phyloP scores from a whole-genome alignment of 768 basidiomycete species.

The Xerocomellus amylosporus region DNA sequence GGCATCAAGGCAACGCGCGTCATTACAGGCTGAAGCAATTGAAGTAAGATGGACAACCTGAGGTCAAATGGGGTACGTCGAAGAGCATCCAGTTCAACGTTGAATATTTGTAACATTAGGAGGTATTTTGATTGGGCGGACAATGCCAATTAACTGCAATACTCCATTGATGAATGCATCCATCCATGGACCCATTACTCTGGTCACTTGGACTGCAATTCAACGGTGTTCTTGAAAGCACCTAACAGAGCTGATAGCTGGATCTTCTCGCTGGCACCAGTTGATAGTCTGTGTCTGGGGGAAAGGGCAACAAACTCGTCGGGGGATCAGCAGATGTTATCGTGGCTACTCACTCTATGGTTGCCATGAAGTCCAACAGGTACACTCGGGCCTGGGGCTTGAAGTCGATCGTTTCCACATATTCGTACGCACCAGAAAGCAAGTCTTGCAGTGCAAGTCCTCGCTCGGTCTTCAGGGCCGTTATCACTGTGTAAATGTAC shows the following conservation, averaged over 20 bases:
- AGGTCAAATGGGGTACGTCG: neutral
- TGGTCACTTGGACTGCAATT: conserved; percentile 54
- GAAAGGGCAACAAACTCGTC: neutral
- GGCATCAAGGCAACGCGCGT: conserved; percentile 1
- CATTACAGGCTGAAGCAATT: neutral
- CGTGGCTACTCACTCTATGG: conserved; percentile 72
- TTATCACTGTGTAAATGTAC: conserved; percentile 64
- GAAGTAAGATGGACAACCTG: too few species aligned
- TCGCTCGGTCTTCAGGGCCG: conserved; percentile 81
- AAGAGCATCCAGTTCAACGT: neutral
- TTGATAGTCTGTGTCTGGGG: conserved; percentile 80
- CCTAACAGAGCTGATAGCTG: conserved; percentile 89
- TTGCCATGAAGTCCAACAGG: conserved; percentile 89
- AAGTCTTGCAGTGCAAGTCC: conserved; percentile 95
- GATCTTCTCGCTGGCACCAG: conserved; percentile 92
- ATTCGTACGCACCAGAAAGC: conserved; percentile 88
- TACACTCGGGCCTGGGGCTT: conserved; percentile 86
- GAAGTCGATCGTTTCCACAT: conserved; percentile 80
- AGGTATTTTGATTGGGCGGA: neutral
- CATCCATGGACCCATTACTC: neutral
- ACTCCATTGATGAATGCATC: neutral
- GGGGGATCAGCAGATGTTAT: neutral
- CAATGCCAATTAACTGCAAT: neutral
- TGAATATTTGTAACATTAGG: neutral
- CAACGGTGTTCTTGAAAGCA: conserved; percentile 91